Base-by-base conservation (phyloP, 129 eudicot species). In the Solidago caesia region DNA sequence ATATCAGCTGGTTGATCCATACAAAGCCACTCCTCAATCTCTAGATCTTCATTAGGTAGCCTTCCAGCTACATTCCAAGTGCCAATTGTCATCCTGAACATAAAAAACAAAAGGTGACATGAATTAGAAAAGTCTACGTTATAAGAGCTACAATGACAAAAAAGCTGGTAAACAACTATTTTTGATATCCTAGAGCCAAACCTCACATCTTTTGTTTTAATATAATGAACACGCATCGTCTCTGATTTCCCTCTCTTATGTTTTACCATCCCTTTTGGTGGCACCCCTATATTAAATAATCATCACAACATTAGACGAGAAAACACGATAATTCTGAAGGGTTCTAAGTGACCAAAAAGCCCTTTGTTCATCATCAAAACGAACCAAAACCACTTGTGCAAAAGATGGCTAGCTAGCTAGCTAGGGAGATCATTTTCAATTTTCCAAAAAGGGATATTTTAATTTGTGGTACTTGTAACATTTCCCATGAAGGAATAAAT, bases 11-110 rank as follows among this genome's bases (percentile, higher is more conserved):
- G 97, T 71, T 95, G 92, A 47, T 95, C 78, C 90, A 80, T 82
- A 77, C 82, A 85, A 61, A 95, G 91, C 99, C 99, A 95, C 72
- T 91, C 97, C 77, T 95, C 90, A 44, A 95, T 88, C 26, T 91
- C 96, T 47, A 95, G 89, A 84, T 85, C 84, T 56, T 87, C 96
- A 39, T 77, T 14, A 63, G 99, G 99, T 71, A 65, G 77, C 75
- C 83, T 87, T 67, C 99, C 97, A 70, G 99, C 99, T 71, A 95
- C 99, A 78, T 95, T 95, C 99, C 99, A 95, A 71, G 99, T 85
- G 52, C 99, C 97, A 71, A 91, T 78, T 16, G 88, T 95, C 79
- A 95, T 88, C 78, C 99, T 95, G 85, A 67, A 72, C 5, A 10
- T 12, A 10, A 53, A 56, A 64, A 68, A 58, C 46, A 45, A 33